phyloP scores from a whole-genome alignment of 768 basidiomycete genomes.

The Tephrocybe sp. region DNA sequence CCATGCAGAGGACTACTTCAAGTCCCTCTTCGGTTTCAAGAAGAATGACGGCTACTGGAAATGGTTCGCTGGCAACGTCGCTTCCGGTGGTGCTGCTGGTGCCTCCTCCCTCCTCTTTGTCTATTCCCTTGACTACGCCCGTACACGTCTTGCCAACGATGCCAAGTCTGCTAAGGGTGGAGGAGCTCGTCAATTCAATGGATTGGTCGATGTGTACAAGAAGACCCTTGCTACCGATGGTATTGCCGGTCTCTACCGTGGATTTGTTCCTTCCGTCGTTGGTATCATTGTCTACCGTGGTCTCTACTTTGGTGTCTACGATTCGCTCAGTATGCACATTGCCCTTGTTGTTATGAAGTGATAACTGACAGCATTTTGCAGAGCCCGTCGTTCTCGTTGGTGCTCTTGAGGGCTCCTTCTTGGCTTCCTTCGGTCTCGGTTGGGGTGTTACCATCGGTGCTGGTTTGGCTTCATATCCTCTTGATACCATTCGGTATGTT shows the following conservation, averaged over 20 bases:
- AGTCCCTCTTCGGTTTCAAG: conserved; percentile 98
- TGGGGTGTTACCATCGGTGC: conserved; percentile 99
- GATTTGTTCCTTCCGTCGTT: conserved; percentile 97
- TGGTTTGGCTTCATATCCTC: conserved; percentile 96
- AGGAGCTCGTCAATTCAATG: conserved; percentile 95
- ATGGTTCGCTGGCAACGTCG: conserved; percentile 98
- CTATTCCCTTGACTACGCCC: conserved; percentile 99
- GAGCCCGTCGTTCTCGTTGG: conserved; percentile 98
- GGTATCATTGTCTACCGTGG: conserved; percentile 99
- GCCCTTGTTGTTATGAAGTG: conserved; percentile 7
- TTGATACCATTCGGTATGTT: conserved; percentile 82
- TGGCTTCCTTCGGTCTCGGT: conserved; percentile 94
- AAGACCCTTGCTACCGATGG: conserved; percentile 98
- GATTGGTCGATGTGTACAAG: conserved; percentile 93
- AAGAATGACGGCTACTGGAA: conserved; percentile 96
- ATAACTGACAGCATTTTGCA: conserved; percentile 31
- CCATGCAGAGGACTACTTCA: conserved; percentile 90
- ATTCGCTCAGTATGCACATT: conserved; percentile 74
- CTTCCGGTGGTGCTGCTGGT: conserved; percentile 99
- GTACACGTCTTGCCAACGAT: conserved; percentile 98
- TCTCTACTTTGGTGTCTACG: conserved; percentile 98
- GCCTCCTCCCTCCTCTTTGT: conserved; percentile 98
- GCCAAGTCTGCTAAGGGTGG: conserved; percentile 95
- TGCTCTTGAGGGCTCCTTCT: conserved; percentile 91
- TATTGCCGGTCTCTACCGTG: conserved; percentile 99